Base-by-base conservation (phyloP, 192 early-diverging fungal species). In the Blastocladiella britannica region DNA sequence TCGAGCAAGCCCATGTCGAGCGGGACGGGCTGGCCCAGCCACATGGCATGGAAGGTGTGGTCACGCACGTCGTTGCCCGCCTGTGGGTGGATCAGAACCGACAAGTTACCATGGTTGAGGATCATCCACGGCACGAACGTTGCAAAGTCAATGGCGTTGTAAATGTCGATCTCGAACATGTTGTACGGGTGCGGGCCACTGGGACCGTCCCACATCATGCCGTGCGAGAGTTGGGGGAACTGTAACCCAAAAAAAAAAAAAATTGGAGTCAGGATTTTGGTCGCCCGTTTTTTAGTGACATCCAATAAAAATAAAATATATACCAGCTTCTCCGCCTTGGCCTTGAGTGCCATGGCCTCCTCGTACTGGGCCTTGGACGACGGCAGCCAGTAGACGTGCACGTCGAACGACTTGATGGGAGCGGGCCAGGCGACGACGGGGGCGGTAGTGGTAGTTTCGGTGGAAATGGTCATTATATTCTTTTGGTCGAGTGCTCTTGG, bases 21-120 rank as follows among this genome's bases (percentile, higher is more conserved):
- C 37, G 37, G 37, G 6, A 47, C 37, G 15, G 12, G 12, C n/a
- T 47, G 37, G 0, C 37, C 37, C 15, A 47, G 37, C 37, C 37
- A 47, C 37, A 47, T 47, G 37, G 37, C 37, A 4, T 47, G 37
- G 12, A 20, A 9, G 15, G 37, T 47, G 7, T 47, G 37, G 37
- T 47, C 37, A 2, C n/a, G 12, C 1, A 47, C 37, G 37, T 47
- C 37, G 37, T 47, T 47, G 37, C 37, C 37, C n/a, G n/a, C n/a
- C 8, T 58, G 56, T 8, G 56, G 56, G 26, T 58, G 56, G 23
- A 58, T 24, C 56, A 58, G n/a, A 15, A 58, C 28, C 12, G 56
- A 58, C 5, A 27, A 37, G 1, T 20, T 25, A n/a, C 51, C 23
- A 22, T 37, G 56, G 56, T 58, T 58, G 30, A 58, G 51, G 9